A percentile compares a stretch with the other conserved stretches of the same genome.
phyloP scores from a whole-genome alignment of 768 basidiomycete species.

The Grammothele lineata region DNA sequence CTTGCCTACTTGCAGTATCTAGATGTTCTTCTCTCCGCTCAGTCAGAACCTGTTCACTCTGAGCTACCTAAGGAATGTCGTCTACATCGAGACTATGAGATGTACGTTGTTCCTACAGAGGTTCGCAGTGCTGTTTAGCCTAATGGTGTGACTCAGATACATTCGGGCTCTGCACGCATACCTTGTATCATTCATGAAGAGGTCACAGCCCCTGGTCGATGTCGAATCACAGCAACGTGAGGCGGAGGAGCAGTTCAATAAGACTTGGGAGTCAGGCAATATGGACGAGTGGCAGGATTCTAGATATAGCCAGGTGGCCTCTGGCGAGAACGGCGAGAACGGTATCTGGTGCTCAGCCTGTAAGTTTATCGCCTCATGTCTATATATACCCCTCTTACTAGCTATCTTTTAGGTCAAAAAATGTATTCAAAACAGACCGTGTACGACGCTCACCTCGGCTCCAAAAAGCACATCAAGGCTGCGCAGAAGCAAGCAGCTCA shows the following conservation, averaged over 20 bases:
- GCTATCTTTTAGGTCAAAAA: constrained; percentile 77
- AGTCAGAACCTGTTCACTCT: constrained; percentile 55
- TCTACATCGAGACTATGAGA: constrained; percentile 72
- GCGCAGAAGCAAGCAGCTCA: constrained; percentile 60
- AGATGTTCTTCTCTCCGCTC: constrained; percentile 70
- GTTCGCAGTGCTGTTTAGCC: background rate
- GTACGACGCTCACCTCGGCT: constrained; percentile 91
- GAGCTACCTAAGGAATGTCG: constrained; percentile 69
- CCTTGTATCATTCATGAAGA: constrained; percentile 80
- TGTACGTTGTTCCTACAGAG: constrained; percentile 47
- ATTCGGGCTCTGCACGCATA: constrained; percentile 80
- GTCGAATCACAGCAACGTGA: constrained; percentile 62
- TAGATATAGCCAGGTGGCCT: constrained; percentile 32
- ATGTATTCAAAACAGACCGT: constrained; percentile 96
- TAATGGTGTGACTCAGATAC: constrained; percentile 50
- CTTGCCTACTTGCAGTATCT: constrained; percentile 92
- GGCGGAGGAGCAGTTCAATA: constrained; percentile 66
- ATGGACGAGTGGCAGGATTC: constrained; percentile 71
- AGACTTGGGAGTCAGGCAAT: constrained; percentile 75
- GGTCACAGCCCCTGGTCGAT: constrained; percentile 81
- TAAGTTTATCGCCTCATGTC: constrained; percentile 42
- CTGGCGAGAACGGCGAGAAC: constrained; percentile 45
- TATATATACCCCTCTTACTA: constrained; percentile 4
- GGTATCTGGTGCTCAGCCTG: constrained; percentile 95
- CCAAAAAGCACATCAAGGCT: constrained; percentile 94